Percentiles rank a stretch among this genome's conserved stretches.
phyloP scores from a whole-genome alignment of 495 filamentous ascomycete genomes.

The Barbatosphaeria neglecta region DNA sequence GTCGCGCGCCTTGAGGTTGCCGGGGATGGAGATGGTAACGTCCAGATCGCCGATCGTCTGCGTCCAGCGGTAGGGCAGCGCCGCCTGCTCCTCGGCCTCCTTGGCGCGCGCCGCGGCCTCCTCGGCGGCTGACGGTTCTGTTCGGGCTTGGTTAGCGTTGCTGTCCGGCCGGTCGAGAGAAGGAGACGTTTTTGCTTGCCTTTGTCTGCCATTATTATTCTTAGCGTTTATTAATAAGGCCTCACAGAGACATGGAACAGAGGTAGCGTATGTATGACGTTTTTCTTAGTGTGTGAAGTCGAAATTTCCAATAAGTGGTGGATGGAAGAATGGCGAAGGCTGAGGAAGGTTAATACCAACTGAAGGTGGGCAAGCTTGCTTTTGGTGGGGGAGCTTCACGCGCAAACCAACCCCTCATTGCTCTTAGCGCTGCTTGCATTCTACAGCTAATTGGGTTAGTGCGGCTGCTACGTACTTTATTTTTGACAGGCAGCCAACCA shows the following conservation, averaged over 20 bases:
- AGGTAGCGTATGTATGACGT: too few relatives aligned
- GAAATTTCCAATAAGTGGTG: too few relatives aligned
- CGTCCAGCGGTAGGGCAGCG: conserved; percentile 93
- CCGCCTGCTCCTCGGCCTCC: conserved; percentile 78
- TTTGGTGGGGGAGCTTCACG: not conserved
- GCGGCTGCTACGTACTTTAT: not conserved
- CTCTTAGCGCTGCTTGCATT: not conserved
- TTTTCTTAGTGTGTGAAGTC: too few relatives aligned
- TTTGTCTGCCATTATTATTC: not conserved
- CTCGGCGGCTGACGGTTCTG: conserved; percentile 44
- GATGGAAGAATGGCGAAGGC: not conserved
- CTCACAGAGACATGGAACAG: too few relatives aligned
- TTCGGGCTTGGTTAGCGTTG: not conserved
- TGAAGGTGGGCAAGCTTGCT: conserved; percentile 1
- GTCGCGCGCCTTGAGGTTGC: conserved; percentile 73
- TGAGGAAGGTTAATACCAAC: not conserved
- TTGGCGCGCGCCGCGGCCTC: conserved; percentile 63
- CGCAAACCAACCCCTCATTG: not conserved
- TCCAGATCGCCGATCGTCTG: conserved; percentile 93
- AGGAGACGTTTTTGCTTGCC: conserved; percentile 7
- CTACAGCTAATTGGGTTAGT: not conserved
- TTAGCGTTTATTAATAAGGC: not conserved
- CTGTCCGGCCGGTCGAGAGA: conserved; percentile 7
- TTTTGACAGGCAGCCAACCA: not conserved
- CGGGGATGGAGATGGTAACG: conserved; percentile 59